Base-by-base conservation (phyloP, 495 filamentous ascomycete genomes). In the Aspergillus panamensis region DNA sequence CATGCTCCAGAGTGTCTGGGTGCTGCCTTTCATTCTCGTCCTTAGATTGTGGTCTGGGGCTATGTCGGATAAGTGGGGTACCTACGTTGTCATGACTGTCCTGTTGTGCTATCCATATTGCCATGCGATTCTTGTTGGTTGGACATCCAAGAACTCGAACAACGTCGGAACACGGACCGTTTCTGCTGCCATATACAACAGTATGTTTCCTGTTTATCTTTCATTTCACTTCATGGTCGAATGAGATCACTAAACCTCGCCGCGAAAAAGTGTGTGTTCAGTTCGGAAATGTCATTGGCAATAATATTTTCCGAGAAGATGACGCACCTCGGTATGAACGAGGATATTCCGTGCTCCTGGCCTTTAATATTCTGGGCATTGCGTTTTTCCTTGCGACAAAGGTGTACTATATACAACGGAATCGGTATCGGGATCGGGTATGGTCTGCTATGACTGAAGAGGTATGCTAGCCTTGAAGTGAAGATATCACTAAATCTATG, bases 121-220 rank as follows among this genome's bases (percentile, higher is more conserved):
- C 61, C 82, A 83, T 57, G 80, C 85, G 0, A 85, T 88, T 21
- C 75, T 85, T 48, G 85, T 87, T 1, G 84, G 76, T 1, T 84
- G 82, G 82, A 80, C 74, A 25, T 81, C 79, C 0, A 72, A 77
- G 56, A 85, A 88, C 62, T 77, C 82, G 14, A 84, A 84, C 52
- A 79, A 78, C 4, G 85, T 88, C 5, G 70, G 84, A 1, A 86
- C 84, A 0, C 66, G 86, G 10, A 79, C 84, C 3, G 80, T 89
- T 6, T 78, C 77, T 3, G 75, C 83, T 16, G 70, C 83, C 5
- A 63, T 81, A 17, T 85, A 85, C 68, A 83, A 84, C 59, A 66
- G 53, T 56, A 42, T 19, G 14, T 35, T n/a, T 31, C 30, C 31
- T 6, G 14, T 10, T 30, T 20, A 31, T 21, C 32, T 8, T 14